Conservation (phyloP, 2,329 filamentous ascomycete species). For the Akanthomyces muscarius region DNA sequence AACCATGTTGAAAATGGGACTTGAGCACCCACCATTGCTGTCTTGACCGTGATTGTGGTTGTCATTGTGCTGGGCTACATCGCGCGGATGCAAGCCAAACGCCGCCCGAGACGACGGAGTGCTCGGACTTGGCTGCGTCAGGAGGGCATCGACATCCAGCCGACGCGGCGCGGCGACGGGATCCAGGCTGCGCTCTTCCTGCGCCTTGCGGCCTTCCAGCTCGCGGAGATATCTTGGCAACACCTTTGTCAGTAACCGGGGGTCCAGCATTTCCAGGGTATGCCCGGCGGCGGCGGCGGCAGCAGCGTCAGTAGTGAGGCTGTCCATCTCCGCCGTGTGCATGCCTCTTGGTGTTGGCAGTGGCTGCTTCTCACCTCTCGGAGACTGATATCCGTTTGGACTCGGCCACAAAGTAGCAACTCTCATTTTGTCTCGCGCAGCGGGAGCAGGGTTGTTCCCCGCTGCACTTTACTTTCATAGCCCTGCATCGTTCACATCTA, state of each 20-base stretch:
- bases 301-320: not conserved
- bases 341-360: not conserved
- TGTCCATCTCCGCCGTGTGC: not conserved
- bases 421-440: conserved; percentile 22
- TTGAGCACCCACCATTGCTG: conserved; percentile 11
- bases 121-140: conserved; percentile 12
- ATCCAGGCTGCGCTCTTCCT: conserved; percentile 8
- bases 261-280: not conserved
- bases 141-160: conserved; percentile 11
- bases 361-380: conserved; percentile 19
- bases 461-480: conserved; percentile 25
- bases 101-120: conserved; percentile 1
- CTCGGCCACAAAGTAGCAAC: conserved; percentile 23
- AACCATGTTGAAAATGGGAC: not conserved
- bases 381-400: conserved; percentile 23
- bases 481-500: conserved; percentile 24
- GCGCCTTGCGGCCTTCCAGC: conserved; percentile 15
- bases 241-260: not conserved
- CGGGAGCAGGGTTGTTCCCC: conserved; percentile 23
- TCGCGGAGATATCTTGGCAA: conserved; percentile 16
- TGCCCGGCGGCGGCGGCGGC: not conserved
- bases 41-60: not conserved
- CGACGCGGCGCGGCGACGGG: conserved; percentile 14
- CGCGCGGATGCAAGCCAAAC: conserved; percentile 13
- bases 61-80: conserved; percentile 14